Percentiles rank a stretch among this genome's conserved stretches.
Evolutionary conservation across 768 basidiomycete species (phyloP).

Genomic region (Omphalotus guepiniiformis): DNA sequence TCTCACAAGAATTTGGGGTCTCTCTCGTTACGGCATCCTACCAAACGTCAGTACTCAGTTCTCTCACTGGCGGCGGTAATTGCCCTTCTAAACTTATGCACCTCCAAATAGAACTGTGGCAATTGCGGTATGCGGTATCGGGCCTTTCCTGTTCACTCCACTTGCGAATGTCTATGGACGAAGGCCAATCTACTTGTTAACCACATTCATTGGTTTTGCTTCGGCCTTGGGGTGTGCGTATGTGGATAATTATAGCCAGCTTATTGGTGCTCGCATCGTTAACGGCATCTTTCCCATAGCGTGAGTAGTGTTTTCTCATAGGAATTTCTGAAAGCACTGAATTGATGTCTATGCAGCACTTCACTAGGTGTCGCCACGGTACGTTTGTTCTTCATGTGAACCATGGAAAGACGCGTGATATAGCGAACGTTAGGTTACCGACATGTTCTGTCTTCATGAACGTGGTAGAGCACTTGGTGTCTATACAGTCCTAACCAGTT

Average conservation of each 20-base stretch:
- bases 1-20: slow-evolving; percentile 33
- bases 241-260: slow-evolving; percentile 12
- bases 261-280: slow-evolving; percentile 13
- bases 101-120: neutral
- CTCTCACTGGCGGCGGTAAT: neutral
- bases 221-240: slow-evolving; percentile 15
- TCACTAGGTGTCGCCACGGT: neutral
- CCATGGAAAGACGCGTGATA: neutral
- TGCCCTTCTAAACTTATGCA: neutral
- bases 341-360: neutral
- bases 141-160: slow-evolving; percentile 18
- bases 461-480: neutral
- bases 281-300: neutral
- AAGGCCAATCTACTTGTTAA: slow-evolving; percentile 16
- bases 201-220: slow-evolving; percentile 13
- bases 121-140: slow-evolving; percentile 14
- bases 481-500: neutral
- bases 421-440: neutral
- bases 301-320: neutral
- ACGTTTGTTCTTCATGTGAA: neutral
- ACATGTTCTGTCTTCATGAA: neutral
- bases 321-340: neutral
- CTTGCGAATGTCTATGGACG: slow-evolving; percentile 19
- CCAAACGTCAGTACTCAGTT: slow-evolving; percentile 25
- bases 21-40: slow-evolving; percentile 35